Conservation (phyloP, 306 rosid species). For the Ammopiptanthus mongolicus region DNA sequence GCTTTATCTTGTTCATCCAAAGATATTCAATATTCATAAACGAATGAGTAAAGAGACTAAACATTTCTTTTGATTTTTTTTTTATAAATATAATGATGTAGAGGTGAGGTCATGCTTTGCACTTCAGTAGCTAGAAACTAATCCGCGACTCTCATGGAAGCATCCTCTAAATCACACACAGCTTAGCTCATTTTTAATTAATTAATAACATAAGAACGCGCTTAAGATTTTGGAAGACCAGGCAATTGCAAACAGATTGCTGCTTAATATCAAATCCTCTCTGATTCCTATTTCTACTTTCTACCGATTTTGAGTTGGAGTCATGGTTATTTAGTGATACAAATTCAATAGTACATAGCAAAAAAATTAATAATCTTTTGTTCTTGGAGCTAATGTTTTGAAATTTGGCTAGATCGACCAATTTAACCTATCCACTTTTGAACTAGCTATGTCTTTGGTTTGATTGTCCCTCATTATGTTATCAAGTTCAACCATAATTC, state of each 20-base stretch:
- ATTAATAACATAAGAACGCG: background rate
- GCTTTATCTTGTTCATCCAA: conserved; percentile 1
- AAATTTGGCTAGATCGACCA: no score
- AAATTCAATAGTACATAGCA: no score
- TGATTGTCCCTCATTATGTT: no score
- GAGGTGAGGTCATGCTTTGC: conserved; percentile 54
- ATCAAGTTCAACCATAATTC: no score
- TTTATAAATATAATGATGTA: conserved; percentile 25
- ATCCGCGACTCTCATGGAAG: background rate
- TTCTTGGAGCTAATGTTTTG: no score
- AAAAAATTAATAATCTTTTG: no score
- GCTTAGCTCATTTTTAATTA: background rate
- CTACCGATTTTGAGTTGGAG: background rate
- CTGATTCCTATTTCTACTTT: background rate
- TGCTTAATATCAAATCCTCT: background rate
- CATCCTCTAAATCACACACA: background rate
- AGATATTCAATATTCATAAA: background rate
- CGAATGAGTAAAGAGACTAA: background rate
- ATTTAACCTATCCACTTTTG: no score
- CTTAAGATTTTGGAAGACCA: background rate
- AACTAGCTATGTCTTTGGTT: no score
- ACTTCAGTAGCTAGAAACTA: conserved; percentile 15
- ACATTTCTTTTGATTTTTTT: background rate
- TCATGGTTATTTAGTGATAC: background rate
- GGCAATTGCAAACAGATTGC: background rate